Conservation (phyloP, 768 basidiomycete genomes). For the Suillus plorans region DNA sequence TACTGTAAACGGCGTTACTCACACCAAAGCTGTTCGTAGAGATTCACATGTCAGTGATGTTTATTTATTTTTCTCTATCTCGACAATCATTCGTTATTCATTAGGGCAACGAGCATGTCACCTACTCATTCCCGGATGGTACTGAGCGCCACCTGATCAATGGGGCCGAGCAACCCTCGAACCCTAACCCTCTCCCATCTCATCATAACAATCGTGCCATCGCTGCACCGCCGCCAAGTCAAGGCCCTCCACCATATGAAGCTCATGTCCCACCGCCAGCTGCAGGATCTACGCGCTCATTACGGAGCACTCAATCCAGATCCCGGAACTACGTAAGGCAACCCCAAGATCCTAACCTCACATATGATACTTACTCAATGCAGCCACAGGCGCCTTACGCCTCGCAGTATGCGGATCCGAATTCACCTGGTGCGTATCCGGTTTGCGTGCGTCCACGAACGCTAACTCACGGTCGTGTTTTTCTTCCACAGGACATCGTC, state of each 20-base stretch:
- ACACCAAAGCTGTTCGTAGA: slow-evolving; percentile 50
- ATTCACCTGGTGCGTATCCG: neutral
- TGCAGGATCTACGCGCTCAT: neutral
- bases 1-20: slow-evolving; percentile 67
- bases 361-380: neutral
- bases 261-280: slow-evolving; percentile 1
- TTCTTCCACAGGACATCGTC: neutral
- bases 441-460: neutral
- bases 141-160: slow-evolving; percentile 66
- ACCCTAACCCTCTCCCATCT: slow-evolving; percentile 17
- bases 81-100: slow-evolving; percentile 13
- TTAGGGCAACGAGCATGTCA: slow-evolving; percentile 77
- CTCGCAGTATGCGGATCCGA: neutral
- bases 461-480: neutral
- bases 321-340: neutral
- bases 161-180: slow-evolving; percentile 48
- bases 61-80: neutral
- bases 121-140: slow-evolving; percentile 65
- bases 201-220: neutral
- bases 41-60: slow-evolving; percentile 55
- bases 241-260: slow-evolving; percentile 22
- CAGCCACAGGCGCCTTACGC: neutral
- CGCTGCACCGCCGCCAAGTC: neutral
- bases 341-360: neutral
- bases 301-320: neutral